These are phyloP conservation scores for Inonotus obliquus DNA, from an alignment of 1,284 basidiomycete species.

Conservation along the genomic window DNA sequence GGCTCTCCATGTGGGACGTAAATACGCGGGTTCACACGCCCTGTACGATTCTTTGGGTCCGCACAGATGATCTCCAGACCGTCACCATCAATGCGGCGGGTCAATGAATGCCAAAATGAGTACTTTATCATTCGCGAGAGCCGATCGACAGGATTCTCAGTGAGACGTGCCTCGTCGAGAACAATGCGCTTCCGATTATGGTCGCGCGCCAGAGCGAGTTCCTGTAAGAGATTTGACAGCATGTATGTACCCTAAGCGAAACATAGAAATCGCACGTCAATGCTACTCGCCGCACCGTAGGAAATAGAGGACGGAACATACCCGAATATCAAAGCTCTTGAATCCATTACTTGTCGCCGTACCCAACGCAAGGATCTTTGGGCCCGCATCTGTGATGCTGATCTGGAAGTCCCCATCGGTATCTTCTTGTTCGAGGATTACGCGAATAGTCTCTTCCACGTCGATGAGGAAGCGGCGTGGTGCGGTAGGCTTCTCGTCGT, in stretches of 20 bases:
- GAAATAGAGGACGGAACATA: constrained; percentile 38
- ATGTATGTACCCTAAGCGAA: constrained; percentile 89
- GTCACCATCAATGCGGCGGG: constrained; percentile 94
- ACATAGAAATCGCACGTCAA: not conserved
- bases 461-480: constrained; percentile 92
- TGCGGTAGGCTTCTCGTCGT: constrained; percentile 74
- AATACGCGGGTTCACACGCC: constrained; percentile 82
- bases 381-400: constrained; percentile 93
- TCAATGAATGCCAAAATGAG: constrained; percentile 97
- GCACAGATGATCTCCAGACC: constrained; percentile 95
- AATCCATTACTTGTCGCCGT: constrained; percentile 97
- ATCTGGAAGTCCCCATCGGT: constrained; percentile 98
- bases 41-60: constrained; percentile 94
- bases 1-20: constrained; percentile 93
- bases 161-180: constrained; percentile 93
- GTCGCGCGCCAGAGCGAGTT: constrained; percentile 95
- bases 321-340: constrained; percentile 93
- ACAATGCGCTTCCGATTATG: constrained; percentile 94
- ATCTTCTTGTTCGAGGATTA: constrained; percentile 96
- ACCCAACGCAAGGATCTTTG: constrained; percentile 93
- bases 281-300: constrained; percentile 1
- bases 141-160: constrained; percentile 96
- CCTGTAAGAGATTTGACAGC: constrained; percentile 98
- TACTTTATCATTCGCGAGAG: constrained; percentile 97
- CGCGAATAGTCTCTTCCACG: constrained; percentile 97